A percentile compares a stretch with the other conserved stretches of the same genome.
Evolutionary conservation across 2,329 filamentous ascomycete species (phyloP).

Genomic region (Exserohilum rostratum): DNA sequence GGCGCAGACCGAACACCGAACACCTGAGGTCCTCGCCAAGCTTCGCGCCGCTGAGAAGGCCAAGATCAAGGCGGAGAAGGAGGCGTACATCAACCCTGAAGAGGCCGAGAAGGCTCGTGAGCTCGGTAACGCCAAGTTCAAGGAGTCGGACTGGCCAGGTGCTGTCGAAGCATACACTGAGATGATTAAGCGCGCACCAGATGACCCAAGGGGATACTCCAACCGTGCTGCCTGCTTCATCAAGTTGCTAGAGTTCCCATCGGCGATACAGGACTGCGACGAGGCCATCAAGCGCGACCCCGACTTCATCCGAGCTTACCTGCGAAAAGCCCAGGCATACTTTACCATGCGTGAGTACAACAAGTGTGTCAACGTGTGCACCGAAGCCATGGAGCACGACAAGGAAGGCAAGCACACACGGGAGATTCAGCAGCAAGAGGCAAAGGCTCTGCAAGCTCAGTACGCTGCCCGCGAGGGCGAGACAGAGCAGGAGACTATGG

Average conservation of each 20-base stretch:
- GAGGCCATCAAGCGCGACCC: slow-evolving; percentile 87
- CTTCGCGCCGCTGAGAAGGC: slow-evolving; percentile 87
- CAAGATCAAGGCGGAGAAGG: slow-evolving; percentile 74
- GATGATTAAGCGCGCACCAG: slow-evolving; percentile 94
- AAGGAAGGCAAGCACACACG: slow-evolving; percentile 78
- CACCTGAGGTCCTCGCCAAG: slow-evolving; percentile 90
- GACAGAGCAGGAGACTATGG: slow-evolving; percentile 93
- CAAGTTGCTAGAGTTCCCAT: slow-evolving; percentile 95
- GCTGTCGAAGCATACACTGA: slow-evolving; percentile 93
- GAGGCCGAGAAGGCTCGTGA: slow-evolving; percentile 96
- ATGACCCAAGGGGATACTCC: slow-evolving; percentile 92
- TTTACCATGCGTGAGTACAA: slow-evolving; percentile 99
- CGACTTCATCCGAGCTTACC: slow-evolving; percentile 93
- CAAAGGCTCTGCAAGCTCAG: slow-evolving; percentile 90
- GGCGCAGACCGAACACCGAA: slow-evolving; percentile 95
- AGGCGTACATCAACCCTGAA: slow-evolving; percentile 84
- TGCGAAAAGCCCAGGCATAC: slow-evolving; percentile 93
- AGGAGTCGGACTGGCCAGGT: slow-evolving; percentile 92
- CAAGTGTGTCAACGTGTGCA: slow-evolving; percentile 88
- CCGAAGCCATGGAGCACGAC: slow-evolving; percentile 79
- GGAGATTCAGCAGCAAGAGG: slow-evolving; percentile 92
- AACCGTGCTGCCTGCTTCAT: slow-evolving; percentile 97
- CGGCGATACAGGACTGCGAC: slow-evolving; percentile 90
- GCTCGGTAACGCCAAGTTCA: slow-evolving; percentile 95
- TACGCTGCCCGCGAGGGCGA: slow-evolving; percentile 91